Conservation (phyloP, 2,329 filamentous ascomycete genomes). For the Colletotrichum echinochloae region DNA sequence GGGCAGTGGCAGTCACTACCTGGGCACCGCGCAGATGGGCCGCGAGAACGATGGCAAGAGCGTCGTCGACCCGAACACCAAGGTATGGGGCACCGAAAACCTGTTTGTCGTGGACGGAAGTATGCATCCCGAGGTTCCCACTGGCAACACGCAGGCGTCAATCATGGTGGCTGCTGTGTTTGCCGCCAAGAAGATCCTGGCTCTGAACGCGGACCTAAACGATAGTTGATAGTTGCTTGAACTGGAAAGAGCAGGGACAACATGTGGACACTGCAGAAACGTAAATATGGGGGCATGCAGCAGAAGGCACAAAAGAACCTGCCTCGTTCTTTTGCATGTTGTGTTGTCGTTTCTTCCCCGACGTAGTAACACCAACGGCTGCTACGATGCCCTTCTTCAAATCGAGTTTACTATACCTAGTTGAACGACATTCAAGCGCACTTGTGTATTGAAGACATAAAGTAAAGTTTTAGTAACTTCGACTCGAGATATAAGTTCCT, state of each 20-base stretch:
- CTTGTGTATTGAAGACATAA: neutral
- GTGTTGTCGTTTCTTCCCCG: neutral
- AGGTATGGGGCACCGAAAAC: slow-evolving; percentile 48
- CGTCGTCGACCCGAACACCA: slow-evolving; percentile 49
- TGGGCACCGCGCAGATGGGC: slow-evolving; percentile 50
- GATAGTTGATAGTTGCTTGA: neutral
- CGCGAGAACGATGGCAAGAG: slow-evolving; percentile 47
- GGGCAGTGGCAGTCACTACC: slow-evolving; percentile 47
- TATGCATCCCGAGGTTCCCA: slow-evolving; percentile 51
- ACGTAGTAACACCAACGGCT: neutral
- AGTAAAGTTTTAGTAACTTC: too few species aligned
- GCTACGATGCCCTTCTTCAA: neutral
- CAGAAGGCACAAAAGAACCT: neutral
- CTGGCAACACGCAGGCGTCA: slow-evolving; percentile 39
- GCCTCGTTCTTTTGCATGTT: neutral
- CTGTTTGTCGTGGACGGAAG: slow-evolving; percentile 48
- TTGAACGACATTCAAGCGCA: neutral
- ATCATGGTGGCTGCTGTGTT: slow-evolving; percentile 40
- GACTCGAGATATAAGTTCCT: neutral
- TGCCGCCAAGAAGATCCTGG: slow-evolving; percentile 36
- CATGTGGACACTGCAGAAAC: too few species aligned
- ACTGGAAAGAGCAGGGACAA: neutral
- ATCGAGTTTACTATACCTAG: neutral
- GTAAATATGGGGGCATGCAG: neutral
- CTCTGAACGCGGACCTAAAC: neutral